Conservation (phyloP, 2,329 filamentous ascomycete species). For the Didymella sp. region DNA sequence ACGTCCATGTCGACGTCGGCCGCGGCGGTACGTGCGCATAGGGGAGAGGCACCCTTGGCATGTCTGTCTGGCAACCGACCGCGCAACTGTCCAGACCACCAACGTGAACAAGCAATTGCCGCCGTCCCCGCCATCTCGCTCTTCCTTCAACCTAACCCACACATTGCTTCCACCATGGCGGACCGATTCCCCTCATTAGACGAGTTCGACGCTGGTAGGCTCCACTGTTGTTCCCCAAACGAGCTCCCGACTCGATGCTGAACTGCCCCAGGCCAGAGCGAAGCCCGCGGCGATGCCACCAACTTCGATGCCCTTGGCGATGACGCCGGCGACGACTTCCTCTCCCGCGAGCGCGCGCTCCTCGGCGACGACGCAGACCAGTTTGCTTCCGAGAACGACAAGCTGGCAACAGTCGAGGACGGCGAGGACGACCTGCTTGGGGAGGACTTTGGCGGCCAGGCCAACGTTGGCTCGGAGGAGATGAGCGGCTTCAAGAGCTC, state of each 20-base stretch:
- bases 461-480: slow-evolving; percentile 52
- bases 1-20: too few species aligned
- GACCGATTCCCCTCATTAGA: slow-evolving; percentile 62
- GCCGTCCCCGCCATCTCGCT: slow-evolving; percentile 11
- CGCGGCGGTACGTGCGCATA: slow-evolving; percentile 28
- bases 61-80: background rate
- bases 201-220: slow-evolving; percentile 60
- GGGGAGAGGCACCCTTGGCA: background rate
- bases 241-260: slow-evolving; percentile 35
- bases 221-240: slow-evolving; percentile 30
- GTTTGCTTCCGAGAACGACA: slow-evolving; percentile 80
- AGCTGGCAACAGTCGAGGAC: slow-evolving; percentile 67
- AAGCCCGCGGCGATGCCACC: slow-evolving; percentile 60
- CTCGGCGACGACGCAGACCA: slow-evolving; percentile 93
- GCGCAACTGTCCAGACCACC: slow-evolving; percentile 16
- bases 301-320: slow-evolving; percentile 59
- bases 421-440: slow-evolving; percentile 75
- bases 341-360: slow-evolving; percentile 86
- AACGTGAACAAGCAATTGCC: slow-evolving; percentile 30
- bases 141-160: background rate
- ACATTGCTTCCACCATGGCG: slow-evolving; percentile 50
- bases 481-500: slow-evolving; percentile 80
- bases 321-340: slow-evolving; percentile 79
- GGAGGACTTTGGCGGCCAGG: slow-evolving; percentile 57
- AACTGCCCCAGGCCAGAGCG: slow-evolving; percentile 67